A percentile compares a stretch with the other conserved stretches of the same genome.
Conservation (phyloP, 257 asterid genomes). For the Voacanga thouarsii region DNA sequence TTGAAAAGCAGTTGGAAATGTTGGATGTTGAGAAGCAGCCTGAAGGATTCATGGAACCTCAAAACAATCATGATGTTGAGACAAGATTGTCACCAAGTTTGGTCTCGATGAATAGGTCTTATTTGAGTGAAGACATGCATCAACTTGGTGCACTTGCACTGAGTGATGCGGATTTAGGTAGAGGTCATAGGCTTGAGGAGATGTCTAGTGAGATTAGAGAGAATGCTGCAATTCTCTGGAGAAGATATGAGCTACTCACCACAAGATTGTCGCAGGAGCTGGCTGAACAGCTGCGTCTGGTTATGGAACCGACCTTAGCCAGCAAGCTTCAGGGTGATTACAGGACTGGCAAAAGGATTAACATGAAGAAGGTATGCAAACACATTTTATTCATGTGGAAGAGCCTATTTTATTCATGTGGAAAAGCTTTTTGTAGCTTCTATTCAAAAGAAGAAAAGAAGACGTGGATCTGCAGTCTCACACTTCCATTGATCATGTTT, state of each 20-base stretch:
- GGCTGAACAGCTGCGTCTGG: conserved; percentile 89
- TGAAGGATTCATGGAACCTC: conserved; percentile 41
- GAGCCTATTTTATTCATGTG: neutral
- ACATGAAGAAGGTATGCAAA: conserved; percentile 76
- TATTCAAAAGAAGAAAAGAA: neutral
- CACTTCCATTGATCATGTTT: neutral
- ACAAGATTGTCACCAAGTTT: conserved; percentile 40
- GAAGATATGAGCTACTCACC: conserved; percentile 59
- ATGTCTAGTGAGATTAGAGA: conserved; percentile 45
- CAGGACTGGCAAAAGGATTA: conserved; percentile 94
- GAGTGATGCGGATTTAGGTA: conserved; percentile 57
- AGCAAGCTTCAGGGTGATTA: conserved; percentile 97
- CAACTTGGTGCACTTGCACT: conserved; percentile 31
- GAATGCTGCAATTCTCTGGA: conserved; percentile 70
- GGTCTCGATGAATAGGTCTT: conserved; percentile 49
- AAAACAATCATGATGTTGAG: conserved; percentile 26
- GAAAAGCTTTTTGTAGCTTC: neutral
- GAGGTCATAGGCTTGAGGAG: conserved; percentile 41
- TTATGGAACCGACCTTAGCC: conserved; percentile 95
- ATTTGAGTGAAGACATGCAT: conserved; percentile 47
- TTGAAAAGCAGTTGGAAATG: conserved; percentile 25
- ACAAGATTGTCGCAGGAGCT: conserved; percentile 88
- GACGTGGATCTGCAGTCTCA: neutral
- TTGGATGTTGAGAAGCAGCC: conserved; percentile 40
- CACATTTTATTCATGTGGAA: conserved; percentile 1